phyloP scores from a whole-genome alignment of 2,329 filamentous ascomycete species.

The Xylariaceae sp. region DNA sequence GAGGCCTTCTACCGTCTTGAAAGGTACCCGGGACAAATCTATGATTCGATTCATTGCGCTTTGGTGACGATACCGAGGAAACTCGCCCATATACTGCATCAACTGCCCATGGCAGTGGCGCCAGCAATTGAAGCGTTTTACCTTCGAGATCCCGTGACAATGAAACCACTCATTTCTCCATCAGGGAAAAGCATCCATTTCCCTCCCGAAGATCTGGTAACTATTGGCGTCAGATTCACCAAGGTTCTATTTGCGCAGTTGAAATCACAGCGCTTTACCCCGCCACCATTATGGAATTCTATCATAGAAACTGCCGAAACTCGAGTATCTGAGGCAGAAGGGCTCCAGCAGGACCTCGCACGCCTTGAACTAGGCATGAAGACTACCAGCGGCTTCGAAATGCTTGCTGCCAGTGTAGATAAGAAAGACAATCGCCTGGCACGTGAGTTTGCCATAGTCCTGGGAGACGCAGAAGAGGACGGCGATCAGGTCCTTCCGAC shows the following conservation, averaged over 20 bases:
- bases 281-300: constrained; percentile 50
- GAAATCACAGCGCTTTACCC: constrained; percentile 75
- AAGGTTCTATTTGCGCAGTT: constrained; percentile 88
- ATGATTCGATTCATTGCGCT: constrained; percentile 70
- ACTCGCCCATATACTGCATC: constrained; percentile 73
- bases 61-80: constrained; percentile 73
- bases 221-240: constrained; percentile 76
- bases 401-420: constrained; percentile 66
- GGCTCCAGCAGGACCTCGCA: constrained; percentile 27
- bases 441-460: constrained; percentile 69
- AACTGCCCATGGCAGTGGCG: constrained; percentile 70
- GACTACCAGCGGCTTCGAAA: constrained; percentile 83
- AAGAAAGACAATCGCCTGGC: constrained; percentile 65
- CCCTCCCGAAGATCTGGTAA: constrained; percentile 73
- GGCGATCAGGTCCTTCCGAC: constrained; percentile 63
- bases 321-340: constrained; percentile 7
- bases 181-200: constrained; percentile 54
- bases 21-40: constrained; percentile 76
- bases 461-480: constrained; percentile 72
- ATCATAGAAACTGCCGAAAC: constrained; percentile 29
- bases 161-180: constrained; percentile 63
- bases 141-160: constrained; percentile 72
- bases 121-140: constrained; percentile 90
- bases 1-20: constrained; percentile 87
- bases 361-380: constrained; percentile 80